Evolutionary conservation across 306 rosid genomes (phyloP), one percentile per base, ranked within the genome.

Genomic region (Inga leiocalycina): DNA sequence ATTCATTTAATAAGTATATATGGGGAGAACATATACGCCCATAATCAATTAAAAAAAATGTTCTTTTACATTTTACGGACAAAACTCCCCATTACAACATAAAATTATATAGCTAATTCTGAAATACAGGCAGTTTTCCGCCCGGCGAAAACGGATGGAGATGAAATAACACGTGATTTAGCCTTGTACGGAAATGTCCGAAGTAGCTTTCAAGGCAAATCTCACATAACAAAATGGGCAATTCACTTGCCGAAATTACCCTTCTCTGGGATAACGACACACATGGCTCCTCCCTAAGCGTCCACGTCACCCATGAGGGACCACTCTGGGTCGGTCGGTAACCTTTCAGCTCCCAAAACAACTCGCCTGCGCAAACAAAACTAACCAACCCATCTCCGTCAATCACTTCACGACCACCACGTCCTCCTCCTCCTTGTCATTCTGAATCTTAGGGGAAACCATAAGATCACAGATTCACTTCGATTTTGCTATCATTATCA

Each of bases 271-370:
- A 10, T 49, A 0, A 74, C 4, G 4, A 4, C n/a, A 34, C 65
- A 76, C 87, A 85, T 82, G 90, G 83, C 83, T 0, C n/a, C 0
- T 6, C 56, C 0, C 13, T 2, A 0, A 9, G 14, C 3, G 0
- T 70, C 86, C 90, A 85, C 86, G 81, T 85, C 84, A 85, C 9
- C 79, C 59, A 30, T 32, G 4, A 57, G 75, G 22, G 77, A 14
- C 65, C 76, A 85, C 76, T 76, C 27, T 66, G 78, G 85, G 88
- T 85, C 90, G 90, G 90, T 88, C 74, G 71, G 81, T 66, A 45
- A 48, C 32, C 76, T 75, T 75, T 71, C 61, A 85, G 83, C 83
- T 79, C 49, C 75, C 20, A 32, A 27, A 24, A 35, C 80, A 75
- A 66, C 80, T 79, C 52, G 80, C 78, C 85, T 46, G 44, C 72